These are phyloP conservation scores for Rhynchospora breviuscula DNA, from an alignment of 176 grass and related monocot genomes.

Conservation along the genomic window DNA sequence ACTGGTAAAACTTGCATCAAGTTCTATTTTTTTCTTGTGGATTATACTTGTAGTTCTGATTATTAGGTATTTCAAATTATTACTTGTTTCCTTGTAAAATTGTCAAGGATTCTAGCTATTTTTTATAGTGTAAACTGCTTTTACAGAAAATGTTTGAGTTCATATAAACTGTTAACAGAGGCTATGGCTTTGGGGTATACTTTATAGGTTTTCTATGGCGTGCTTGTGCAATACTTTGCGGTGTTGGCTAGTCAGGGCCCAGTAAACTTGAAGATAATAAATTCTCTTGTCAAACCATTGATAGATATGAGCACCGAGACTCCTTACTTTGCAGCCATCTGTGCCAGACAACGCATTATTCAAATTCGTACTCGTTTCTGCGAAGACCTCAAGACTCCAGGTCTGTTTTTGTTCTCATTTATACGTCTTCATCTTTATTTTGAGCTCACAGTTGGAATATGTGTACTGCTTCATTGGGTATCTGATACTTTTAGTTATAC, in stretches of 20 bases:
- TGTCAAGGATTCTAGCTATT: neutral
- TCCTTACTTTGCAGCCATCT: constrained; percentile 94
- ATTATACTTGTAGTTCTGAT: neutral
- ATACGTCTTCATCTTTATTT: neutral
- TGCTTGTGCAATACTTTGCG: constrained; percentile 92
- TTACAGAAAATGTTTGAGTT: neutral
- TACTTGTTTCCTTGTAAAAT: neutral
- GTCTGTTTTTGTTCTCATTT: constrained; percentile 34
- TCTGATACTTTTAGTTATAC: constrained; percentile 17
- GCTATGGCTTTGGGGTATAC: constrained; percentile 22
- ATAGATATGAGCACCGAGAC: constrained; percentile 92
- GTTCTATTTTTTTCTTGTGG: neutral
- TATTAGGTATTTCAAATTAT: neutral
- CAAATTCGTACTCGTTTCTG: constrained; percentile 52
- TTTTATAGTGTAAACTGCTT: neutral
- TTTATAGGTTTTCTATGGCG: constrained; percentile 86
- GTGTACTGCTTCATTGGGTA: neutral
- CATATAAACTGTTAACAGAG: neutral
- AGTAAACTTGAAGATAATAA: constrained; percentile 68
- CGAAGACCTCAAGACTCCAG: constrained; percentile 77
- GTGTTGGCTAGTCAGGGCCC: constrained; percentile 57
- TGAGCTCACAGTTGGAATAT: neutral
- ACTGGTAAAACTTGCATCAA: neutral
- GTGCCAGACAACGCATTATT: constrained; percentile 74
- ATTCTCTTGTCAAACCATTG: constrained; percentile 81